A percentile compares a stretch with the other conserved stretches of the same genome.
Evolutionary conservation across 2,329 filamentous ascomycete genomes (phyloP).

Genomic region (Fusarium sp.): DNA sequence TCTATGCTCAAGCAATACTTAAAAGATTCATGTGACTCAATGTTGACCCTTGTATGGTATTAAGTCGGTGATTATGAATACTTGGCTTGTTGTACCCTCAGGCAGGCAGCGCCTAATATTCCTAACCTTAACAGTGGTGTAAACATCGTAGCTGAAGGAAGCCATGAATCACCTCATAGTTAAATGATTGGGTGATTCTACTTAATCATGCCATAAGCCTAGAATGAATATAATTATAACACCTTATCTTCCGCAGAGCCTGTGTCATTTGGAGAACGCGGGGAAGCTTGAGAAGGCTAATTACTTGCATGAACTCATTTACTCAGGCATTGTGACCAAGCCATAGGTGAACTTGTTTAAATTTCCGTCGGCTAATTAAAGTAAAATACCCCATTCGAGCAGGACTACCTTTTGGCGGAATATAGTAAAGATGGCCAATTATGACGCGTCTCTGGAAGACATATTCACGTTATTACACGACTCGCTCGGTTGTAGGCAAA

Average conservation of each 20-base stretch:
- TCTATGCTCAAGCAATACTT: too few species aligned
- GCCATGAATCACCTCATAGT: neutral
- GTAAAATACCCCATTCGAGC: neutral
- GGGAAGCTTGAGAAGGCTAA: neutral
- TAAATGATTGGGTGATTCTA: neutral
- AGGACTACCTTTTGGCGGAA: neutral
- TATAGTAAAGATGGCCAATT: neutral
- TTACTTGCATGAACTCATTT: neutral
- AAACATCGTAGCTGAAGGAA: neutral
- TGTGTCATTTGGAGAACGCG: neutral
- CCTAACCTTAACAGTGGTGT: neutral
- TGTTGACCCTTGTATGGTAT: too few species aligned
- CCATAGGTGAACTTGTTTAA: neutral
- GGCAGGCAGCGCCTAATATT: neutral
- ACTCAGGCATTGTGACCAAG: neutral
- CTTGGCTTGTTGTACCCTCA: too few species aligned
- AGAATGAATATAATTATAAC: neutral
- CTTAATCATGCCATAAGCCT: neutral
- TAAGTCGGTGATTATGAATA: too few species aligned
- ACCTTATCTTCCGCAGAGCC: rapidly evolving
- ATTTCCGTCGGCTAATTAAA: neutral
- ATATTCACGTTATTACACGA: neutral
- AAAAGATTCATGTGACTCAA: too few species aligned
- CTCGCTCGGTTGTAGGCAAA: neutral
- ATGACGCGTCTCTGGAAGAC: neutral